Evolutionary conservation across 116 monocot genomes (phyloP), one percentile per base, ranked within the genome.

Genomic region (Phalaenopsis hybrid): DNA sequence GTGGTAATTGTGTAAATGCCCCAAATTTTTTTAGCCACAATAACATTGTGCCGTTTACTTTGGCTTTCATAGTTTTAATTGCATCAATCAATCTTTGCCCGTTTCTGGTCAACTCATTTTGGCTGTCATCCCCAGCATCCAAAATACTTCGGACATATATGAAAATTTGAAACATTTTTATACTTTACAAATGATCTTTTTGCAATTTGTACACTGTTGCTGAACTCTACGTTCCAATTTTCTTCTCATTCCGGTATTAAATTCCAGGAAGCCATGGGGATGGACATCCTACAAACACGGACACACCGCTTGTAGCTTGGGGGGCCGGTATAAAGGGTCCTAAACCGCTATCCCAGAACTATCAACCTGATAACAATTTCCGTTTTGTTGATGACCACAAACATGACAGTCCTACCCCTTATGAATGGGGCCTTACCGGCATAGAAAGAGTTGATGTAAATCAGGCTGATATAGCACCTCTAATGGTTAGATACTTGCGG

Each of bases 401-500:
- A 80, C 96, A 93, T 93, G 87, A 89, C 82, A 85, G 89, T 79
- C 83, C 87, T 63, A 94, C 94, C 44, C 94, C 96, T 75, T 12
- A 52, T 8, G 88, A 89, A 28, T 94, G 96, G 96, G 87, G 81
- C 44, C 92, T 94, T 50, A 57, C 44, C 13, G 85, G 78, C 28
- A 68, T 96, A 80, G 92, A 94, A 87, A 92, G 94, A 85, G 79
- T 90, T 45, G 94, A 94, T 87, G 92, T 94, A 83, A 94, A 94
- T 89, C 96, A 94, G 81, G 96, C 96, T 82, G 94, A 96, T 88
- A 92, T 96, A 83, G 89, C 94, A 79, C 96, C 94, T 79, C 78
- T 94, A 67, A 96, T 96, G 96, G 94, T 96, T 28, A 77, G 77
- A 77, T 79, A 1, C 79, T 85, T 59, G 18, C 52, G 18, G 52